phyloP scores from a whole-genome alignment of 2,329 filamentous ascomycete genomes.

The Xylaria multiplex region DNA sequence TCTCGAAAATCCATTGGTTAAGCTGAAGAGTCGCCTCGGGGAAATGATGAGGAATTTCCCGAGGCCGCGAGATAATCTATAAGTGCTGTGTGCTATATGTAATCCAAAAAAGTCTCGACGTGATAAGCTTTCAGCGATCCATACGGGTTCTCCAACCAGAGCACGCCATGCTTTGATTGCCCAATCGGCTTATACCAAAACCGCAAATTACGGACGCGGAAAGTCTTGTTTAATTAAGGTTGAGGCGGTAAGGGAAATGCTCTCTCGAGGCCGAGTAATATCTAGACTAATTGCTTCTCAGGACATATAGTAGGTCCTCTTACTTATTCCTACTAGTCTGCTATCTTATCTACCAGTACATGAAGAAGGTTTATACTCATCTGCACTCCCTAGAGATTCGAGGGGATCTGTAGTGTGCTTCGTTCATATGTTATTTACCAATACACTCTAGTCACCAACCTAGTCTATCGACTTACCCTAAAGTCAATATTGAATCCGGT shows the following conservation, averaged over 20 bases:
- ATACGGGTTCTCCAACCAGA: background rate
- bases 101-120: background rate
- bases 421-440: too few species aligned
- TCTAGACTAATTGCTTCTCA: background rate
- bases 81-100: background rate
- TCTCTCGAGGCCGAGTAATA: background rate
- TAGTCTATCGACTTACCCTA: too few species aligned
- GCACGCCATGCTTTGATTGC: background rate
- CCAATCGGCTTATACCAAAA: conserved; percentile 14
- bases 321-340: background rate
- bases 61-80: background rate
- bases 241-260: background rate
- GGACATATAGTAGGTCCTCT: background rate
- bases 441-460: too few species aligned
- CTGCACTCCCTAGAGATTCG: background rate
- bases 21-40: background rate
- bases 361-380: background rate
- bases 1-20: conserved; percentile 1
- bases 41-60: conserved; percentile 2
- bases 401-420: too few species aligned
- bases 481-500: background rate
- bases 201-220: background rate
- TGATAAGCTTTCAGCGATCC: background rate
- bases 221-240: background rate
- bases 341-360: background rate